Evolutionary conservation across 257 asterid species (phyloP), one percentile per base, ranked within the genome.

Genomic region (Nicotiana knightiana): DNA sequence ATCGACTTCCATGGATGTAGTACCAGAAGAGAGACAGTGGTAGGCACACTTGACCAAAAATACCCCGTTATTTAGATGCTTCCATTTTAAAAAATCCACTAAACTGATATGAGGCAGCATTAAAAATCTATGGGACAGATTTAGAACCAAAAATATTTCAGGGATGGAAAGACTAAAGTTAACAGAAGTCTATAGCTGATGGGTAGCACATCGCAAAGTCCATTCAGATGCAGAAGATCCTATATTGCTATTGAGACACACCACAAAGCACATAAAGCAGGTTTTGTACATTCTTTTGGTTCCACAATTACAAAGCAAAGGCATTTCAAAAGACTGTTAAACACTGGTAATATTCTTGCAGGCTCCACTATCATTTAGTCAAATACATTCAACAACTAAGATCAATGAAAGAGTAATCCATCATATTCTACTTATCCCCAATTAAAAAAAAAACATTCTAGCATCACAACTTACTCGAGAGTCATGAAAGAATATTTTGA

Each of bases 211-310:
- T 12, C 16, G 33, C 58, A 21, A 57, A 70, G 77, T 70, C 6
- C 58, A 43, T 32, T 70, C 24, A 32, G 58, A 21, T 68, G 58
- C n/a, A 24, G 18, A 30, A 68, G 15, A 68, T 37, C 54, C 77
- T 68, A 37, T n/a, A 37, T 13, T 71, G 79, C 37, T 5, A 43
- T 71, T 46, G 39, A 53, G 58, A 71, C 39, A 46, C 37, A 11
- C 78, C 77, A 70, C 78, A 70, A 70, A 70, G 59, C 78, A 46
- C 24, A 48, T 46, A 21, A 71, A 24, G 21, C 78, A 71, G 13
- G n/a, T 71, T 24, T 71, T 13, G 12, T 16, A 43, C 9, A 24
- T 46, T 13, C 13, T 46, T 54, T 46, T 70, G 58, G 61, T 71
- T 63, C 61, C 15, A 71, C 26, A 11, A 46, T 71, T 7, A 71